Evolutionary conservation across 2,329 filamentous ascomycete species (phyloP).

Genomic region (Penicillium brevicompactum): DNA sequence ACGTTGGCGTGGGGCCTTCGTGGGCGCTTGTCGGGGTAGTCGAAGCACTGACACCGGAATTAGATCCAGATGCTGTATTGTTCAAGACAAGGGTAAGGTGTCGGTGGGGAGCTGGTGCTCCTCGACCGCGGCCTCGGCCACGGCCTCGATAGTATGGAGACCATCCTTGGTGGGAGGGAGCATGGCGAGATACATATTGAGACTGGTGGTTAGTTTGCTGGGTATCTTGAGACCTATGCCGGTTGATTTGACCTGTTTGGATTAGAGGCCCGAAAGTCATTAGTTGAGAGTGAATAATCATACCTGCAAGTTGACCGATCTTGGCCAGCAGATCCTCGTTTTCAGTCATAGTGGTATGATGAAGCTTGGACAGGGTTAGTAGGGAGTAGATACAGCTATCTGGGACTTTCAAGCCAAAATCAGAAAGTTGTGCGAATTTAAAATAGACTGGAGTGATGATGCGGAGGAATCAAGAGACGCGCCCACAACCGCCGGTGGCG

Average conservation of each 20-base stretch:
- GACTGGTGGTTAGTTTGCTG: conserved; percentile 27
- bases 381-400: background rate
- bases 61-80: conserved; percentile 34
- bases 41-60: conserved; percentile 25
- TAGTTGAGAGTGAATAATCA: conserved; percentile 49
- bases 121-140: conserved; percentile 34
- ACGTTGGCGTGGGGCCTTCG: conserved; percentile 31
- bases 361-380: conserved; percentile 11
- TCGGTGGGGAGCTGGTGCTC: conserved; percentile 46
- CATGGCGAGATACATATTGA: conserved; percentile 32
- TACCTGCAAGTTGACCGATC: conserved; percentile 61
- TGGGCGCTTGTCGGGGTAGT: conserved; percentile 30
- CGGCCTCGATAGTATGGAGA: conserved; percentile 48
- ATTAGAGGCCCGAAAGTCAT: conserved; percentile 10
- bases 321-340: conserved; percentile 58
- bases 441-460: background rate
- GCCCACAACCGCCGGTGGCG: conserved; percentile 10
- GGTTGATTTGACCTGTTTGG: conserved; percentile 72
- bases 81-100: conserved; percentile 70
- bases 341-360: conserved; percentile 50
- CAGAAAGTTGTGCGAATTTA: background rate
- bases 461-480: conserved; percentile 11
- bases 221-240: conserved; percentile 65
- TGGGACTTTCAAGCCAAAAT: background rate
- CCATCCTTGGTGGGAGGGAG: conserved; percentile 40